These are phyloP conservation scores for Alternaria arborescens DNA, from an alignment of 2,329 filamentous ascomycete genomes.

Conservation along the genomic window DNA sequence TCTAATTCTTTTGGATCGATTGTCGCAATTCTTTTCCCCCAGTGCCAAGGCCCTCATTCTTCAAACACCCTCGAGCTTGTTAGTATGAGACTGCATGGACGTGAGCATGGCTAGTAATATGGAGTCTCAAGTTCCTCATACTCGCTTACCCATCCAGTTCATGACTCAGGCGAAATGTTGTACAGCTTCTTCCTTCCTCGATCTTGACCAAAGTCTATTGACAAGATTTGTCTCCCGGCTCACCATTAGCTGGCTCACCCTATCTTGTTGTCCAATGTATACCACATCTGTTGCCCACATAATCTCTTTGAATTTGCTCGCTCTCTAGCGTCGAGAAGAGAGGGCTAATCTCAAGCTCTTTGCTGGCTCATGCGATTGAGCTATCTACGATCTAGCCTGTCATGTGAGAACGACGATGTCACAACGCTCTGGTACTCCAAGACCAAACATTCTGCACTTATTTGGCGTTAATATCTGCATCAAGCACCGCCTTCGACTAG, in stretches of 20 bases:
- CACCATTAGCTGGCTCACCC: conserved; percentile 39
- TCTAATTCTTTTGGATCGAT: background rate
- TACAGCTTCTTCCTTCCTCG: conserved; percentile 33
- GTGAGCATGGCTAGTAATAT: background rate
- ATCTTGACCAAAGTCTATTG: conserved; percentile 20
- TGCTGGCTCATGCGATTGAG: conserved; percentile 21
- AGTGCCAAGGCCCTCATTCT: background rate
- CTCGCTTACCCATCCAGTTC: background rate
- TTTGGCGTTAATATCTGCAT: too few species aligned
- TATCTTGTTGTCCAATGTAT: conserved; percentile 30
- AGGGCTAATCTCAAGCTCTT: conserved; percentile 17
- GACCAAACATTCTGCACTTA: too few species aligned
- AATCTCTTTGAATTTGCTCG: conserved; percentile 19
- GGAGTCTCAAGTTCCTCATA: conserved; percentile 7
- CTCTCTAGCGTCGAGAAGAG: conserved; percentile 36
- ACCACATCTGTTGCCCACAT: conserved; percentile 20
- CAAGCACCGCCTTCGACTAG: too few species aligned
- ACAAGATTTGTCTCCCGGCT: conserved; percentile 37
- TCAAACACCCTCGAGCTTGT: background rate
- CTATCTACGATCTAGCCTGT: background rate
- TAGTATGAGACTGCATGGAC: background rate
- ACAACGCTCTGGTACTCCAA: too few species aligned
- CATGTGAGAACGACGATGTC: too few species aligned
- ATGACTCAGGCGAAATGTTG: conserved; percentile 26
- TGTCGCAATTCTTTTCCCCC: background rate